Evolutionary conservation across 768 basidiomycete species (phyloP).

Genomic region (Lactarius sanguifluus): DNA sequence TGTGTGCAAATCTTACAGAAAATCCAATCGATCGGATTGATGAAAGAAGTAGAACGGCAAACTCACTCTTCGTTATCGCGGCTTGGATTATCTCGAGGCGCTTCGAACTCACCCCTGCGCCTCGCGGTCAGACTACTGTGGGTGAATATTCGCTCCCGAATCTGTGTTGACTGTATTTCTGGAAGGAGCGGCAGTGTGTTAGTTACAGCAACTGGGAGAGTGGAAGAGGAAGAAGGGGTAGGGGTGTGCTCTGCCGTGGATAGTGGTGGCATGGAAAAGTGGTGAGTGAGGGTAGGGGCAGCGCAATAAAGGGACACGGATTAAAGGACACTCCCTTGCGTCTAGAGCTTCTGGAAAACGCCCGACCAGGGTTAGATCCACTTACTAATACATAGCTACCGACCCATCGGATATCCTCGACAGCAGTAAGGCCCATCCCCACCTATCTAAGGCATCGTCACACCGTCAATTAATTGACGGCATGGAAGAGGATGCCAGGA

Average conservation of each 20-base stretch:
- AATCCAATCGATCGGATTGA: background rate
- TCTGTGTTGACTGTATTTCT: background rate
- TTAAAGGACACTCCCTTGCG: constrained; percentile 3
- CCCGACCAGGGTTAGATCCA: constrained; percentile 14
- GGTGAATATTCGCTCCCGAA: constrained; percentile 8
- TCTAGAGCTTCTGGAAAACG: background rate
- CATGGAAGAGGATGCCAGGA: background rate
- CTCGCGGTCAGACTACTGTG: constrained; percentile 3
- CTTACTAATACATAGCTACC: background rate
- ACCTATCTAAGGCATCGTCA: background rate
- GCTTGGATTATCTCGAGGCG: background rate
- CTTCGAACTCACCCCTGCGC: background rate
- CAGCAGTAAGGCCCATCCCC: background rate
- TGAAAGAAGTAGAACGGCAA: background rate
- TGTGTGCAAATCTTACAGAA: background rate
- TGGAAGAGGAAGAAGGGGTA: background rate
- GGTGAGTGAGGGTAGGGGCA: background rate
- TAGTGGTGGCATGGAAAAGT: background rate
- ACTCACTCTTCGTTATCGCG: constrained; percentile 14
- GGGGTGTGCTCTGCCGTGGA: background rate
- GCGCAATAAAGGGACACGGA: background rate
- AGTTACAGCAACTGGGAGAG: no score
- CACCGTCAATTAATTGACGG: background rate
- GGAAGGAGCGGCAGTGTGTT: constrained; percentile 4
- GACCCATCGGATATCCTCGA: background rate